These are phyloP conservation scores for Aspergillus candidus DNA, from an alignment of 2,329 filamentous ascomycete genomes.

Conservation along the genomic window DNA sequence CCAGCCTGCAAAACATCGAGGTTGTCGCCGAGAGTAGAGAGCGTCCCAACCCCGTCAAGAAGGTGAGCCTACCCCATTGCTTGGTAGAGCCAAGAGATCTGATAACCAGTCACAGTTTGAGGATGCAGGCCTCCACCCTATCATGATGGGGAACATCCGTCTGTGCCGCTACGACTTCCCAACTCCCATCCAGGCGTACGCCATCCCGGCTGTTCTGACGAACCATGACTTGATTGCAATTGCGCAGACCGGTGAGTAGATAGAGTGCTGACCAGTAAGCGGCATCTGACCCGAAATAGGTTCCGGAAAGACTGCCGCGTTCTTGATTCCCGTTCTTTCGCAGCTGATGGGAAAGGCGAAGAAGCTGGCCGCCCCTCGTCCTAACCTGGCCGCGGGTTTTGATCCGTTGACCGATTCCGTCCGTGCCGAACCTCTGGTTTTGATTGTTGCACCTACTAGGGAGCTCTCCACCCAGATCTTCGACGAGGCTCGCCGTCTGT, in stretches of 20 bases:
- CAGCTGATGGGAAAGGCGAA: slow-evolving; percentile 94
- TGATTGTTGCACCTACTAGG: slow-evolving; percentile 79
- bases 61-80: slow-evolving; percentile 36
- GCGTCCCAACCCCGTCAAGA: slow-evolving; percentile 43
- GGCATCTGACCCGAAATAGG: slow-evolving; percentile 49
- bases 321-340: slow-evolving; percentile 80
- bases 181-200: slow-evolving; percentile 83
- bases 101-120: slow-evolving; percentile 50
- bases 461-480: slow-evolving; percentile 94
- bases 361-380: slow-evolving; percentile 70
- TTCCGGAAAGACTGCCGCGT: slow-evolving; percentile 93
- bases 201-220: slow-evolving; percentile 69
- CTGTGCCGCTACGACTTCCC: slow-evolving; percentile 65
- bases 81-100: neutral
- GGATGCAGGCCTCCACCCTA: slow-evolving; percentile 76
- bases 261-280: neutral
- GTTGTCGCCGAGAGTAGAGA: slow-evolving; percentile 47
- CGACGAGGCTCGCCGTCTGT: slow-evolving; percentile 85
- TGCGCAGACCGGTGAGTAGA: slow-evolving; percentile 79
- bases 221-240: slow-evolving; percentile 80
- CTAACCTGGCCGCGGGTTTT: slow-evolving; percentile 54
- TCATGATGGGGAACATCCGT: slow-evolving; percentile 70
- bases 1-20: slow-evolving; percentile 43
- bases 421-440: slow-evolving; percentile 77
- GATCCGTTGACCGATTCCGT: slow-evolving; percentile 48